Percentiles rank a stretch among this genome's conserved stretches.
phyloP scores from a whole-genome alignment of 2,329 filamentous ascomycete genomes.

The Stemphylium vesicarium region DNA sequence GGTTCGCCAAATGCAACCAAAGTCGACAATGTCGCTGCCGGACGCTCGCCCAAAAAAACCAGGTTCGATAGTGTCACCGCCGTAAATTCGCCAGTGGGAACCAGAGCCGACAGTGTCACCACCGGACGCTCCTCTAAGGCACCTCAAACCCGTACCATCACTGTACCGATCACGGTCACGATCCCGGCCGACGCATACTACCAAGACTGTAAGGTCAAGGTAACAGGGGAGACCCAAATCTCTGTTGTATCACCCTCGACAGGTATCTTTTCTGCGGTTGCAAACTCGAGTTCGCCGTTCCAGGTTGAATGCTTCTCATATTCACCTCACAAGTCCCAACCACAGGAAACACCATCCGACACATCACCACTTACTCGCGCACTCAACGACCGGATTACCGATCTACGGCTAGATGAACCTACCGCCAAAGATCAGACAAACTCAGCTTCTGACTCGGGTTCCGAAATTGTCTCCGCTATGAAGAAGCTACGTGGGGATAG shows the following conservation, averaged over 20 bases:
- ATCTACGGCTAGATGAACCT: background rate
- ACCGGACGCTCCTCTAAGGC: too few relatives aligned
- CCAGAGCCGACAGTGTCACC: too few relatives aligned
- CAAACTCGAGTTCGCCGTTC: too few relatives aligned
- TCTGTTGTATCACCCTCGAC: background rate
- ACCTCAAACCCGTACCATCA: background rate
- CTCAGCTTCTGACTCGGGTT: background rate
- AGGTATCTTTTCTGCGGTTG: background rate
- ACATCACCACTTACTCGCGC: too few relatives aligned
- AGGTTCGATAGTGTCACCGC: too few relatives aligned
- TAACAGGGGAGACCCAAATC: background rate
- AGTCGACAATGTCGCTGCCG: too few relatives aligned
- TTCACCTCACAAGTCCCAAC: too few relatives aligned
- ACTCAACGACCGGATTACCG: background rate
- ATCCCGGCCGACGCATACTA: background rate
- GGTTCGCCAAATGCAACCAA: too few relatives aligned
- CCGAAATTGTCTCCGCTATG: background rate
- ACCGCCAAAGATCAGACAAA: background rate
- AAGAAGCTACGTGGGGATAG: background rate
- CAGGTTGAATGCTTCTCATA: too few relatives aligned
- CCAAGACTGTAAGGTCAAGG: background rate
- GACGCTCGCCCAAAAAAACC: too few relatives aligned
- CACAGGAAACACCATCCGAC: too few relatives aligned
- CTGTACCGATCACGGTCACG: background rate
- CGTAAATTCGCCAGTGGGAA: too few relatives aligned